Base-by-base conservation (phyloP, 2,329 filamentous ascomycete species). In the Byssothecium circinans region DNA sequence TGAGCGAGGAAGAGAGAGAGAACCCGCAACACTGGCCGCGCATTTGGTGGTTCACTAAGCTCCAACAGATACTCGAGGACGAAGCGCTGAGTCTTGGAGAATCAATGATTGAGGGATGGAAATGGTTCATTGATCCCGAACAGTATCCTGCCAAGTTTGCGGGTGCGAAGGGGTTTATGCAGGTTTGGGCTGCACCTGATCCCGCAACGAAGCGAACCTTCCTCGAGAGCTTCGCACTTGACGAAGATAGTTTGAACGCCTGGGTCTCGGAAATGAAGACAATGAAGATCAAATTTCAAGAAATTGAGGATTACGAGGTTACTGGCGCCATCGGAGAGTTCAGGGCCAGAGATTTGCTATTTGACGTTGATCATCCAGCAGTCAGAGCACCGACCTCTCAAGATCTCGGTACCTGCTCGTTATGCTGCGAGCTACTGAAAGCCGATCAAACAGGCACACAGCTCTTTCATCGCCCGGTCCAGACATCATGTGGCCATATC, bases 11-110 rank as follows among this genome's bases (percentile, higher is more conserved):
- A 8, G 25, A n/a, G 19, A 20, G 35, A 5, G 23, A 42, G 11
- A 22, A 25, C 10, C 19, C 18, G n/a, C 8, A 15, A 2, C 29
- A 34, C 18, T 50, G 48, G 43, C 38, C 48, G 22, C 22, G 20
- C 30, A 43, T 47, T 14, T 35, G 41, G 17, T 50, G 38, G 43
- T 37, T 40, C 15, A 33, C 33, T 19, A 34, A 15, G 12, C 36
- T 51, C 18, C 49, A 48, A 20, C 14, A 19, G 18, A 43, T 52
- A 3, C 30, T 52, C 12, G 36, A 49, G 32, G 30, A 49, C 35
- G 39, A 46, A 15, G 44, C 15, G 1, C 7, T 23, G 2, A 45
- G 25, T 14, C 8, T 46, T 7, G 23, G 36, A 20, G 20, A 49
- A 18, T 25, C 45, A 25, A 12, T 45, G 2, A 5, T 30, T 2